Percentiles rank a stretch among this genome's conserved stretches.
These are phyloP conservation scores for Coemansia sp. DNA, from an alignment of 192 early-diverging fungal genomes.

Conservation along the genomic window DNA sequence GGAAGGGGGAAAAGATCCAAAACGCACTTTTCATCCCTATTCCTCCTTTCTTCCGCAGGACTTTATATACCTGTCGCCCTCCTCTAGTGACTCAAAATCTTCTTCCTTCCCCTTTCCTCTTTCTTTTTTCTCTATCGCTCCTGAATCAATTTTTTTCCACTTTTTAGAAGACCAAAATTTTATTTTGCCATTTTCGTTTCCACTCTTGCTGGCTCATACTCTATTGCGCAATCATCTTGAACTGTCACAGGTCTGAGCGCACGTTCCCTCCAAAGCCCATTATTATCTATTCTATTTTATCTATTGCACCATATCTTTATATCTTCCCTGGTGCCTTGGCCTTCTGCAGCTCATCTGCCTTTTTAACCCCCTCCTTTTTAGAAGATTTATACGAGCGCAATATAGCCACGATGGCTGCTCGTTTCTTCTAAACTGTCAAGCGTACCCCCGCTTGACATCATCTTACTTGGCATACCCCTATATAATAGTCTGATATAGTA, in stretches of 20 bases:
- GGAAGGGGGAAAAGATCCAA: background rate
- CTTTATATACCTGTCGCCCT: conserved; percentile 7
- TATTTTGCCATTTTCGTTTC: background rate
- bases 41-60: background rate
- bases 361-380: conserved; percentile 35
- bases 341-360: conserved; percentile 14
- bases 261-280: background rate
- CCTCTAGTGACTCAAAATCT: conserved; percentile 12
- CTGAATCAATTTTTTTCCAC: conserved; percentile 7
- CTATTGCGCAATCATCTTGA: too few species aligned
- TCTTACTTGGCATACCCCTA: conserved; percentile 13
- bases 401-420: conserved; percentile 51
- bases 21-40: background rate
- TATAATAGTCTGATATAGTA: conserved; percentile 19
- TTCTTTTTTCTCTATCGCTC: conserved; percentile 4
- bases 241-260: background rate
- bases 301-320: conserved; percentile 29
- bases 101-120: background rate
- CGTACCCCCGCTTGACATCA: conserved; percentile 31
- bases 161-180: background rate
- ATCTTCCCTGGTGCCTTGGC: conserved; percentile 23
- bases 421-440: conserved; percentile 53
- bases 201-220: background rate
- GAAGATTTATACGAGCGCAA: conserved; percentile 46
- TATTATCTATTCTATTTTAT: conserved; percentile 15